Evolutionary conservation across 1,284 basidiomycete genomes (phyloP).

Genomic region (Ustilago trichophora): DNA sequence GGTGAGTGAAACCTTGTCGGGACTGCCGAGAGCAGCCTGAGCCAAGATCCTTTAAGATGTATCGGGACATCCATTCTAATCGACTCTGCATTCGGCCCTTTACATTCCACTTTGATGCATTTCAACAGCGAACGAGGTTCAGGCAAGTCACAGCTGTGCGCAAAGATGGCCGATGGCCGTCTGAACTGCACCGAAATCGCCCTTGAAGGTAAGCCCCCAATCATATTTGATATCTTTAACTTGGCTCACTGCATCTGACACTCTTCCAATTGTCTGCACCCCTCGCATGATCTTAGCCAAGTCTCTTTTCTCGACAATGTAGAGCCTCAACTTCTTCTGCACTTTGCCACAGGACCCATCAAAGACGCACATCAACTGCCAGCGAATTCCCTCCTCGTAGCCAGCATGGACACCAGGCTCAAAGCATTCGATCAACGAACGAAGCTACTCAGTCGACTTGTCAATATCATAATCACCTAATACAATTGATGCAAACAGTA

Average conservation of each 20-base stretch:
- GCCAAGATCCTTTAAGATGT: background rate
- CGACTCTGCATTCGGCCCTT: no score
- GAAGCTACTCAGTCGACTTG: no score
- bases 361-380: slow-evolving; percentile 54
- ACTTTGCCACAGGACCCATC: slow-evolving; percentile 48
- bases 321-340: slow-evolving; percentile 56
- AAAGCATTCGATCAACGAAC: background rate
- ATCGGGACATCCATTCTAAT: no score
- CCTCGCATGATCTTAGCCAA: slow-evolving; percentile 22
- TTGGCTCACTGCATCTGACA: background rate
- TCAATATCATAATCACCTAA: no score
- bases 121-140: slow-evolving; percentile 31
- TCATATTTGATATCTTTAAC: no score
- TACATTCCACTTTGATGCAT: no score
- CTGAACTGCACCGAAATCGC: slow-evolving; percentile 45
- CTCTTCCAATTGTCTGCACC: background rate
- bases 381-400: slow-evolving; percentile 40
- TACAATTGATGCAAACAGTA: no score
- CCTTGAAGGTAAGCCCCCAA: slow-evolving; percentile 42
- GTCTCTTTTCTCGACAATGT: slow-evolving; percentile 51
- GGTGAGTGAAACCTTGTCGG: slow-evolving; percentile 27
- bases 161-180: slow-evolving; percentile 33
- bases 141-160: slow-evolving; percentile 39
- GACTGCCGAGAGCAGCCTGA: background rate
- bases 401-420: background rate